These are phyloP conservation scores for Solanum piurae DNA, from an alignment of 257 asterid genomes.

Conservation along the genomic window DNA sequence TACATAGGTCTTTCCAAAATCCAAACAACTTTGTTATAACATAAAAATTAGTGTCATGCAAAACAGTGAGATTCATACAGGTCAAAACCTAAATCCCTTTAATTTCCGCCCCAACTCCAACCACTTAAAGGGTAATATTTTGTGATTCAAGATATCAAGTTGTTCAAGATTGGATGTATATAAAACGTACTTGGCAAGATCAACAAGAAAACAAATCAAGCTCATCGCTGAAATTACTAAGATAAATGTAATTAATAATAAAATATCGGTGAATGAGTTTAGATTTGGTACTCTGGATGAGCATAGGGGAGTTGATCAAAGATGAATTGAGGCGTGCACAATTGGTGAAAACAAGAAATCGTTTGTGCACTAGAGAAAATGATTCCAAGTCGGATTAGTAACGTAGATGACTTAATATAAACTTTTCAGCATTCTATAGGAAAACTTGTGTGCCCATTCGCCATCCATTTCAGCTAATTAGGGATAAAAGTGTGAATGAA, in stretches of 20 bases:
- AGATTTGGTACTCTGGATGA: not conserved
- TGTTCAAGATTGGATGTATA: not conserved
- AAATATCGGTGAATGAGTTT: not conserved
- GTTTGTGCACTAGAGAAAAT: conserved; percentile 4
- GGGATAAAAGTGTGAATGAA: not conserved
- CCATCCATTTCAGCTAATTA: not conserved
- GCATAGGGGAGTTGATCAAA: not conserved
- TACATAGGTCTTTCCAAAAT: too few relatives aligned
- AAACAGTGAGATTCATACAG: too few relatives aligned
- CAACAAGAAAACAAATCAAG: not conserved
- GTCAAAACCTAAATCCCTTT: too few relatives aligned
- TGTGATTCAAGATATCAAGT: too few relatives aligned
- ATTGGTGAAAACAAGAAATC: not conserved
- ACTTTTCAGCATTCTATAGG: conserved; percentile 1
- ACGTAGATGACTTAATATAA: not conserved
- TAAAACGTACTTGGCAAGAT: not conserved
- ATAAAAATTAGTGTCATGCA: too few relatives aligned
- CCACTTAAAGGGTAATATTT: too few relatives aligned
- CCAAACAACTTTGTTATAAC: too few relatives aligned
- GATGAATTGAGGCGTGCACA: not conserved
- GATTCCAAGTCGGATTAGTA: not conserved
- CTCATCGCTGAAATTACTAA: not conserved
- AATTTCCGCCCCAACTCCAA: too few relatives aligned
- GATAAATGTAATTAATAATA: not conserved
- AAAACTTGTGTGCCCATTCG: not conserved